A percentile compares a stretch with the other conserved stretches of the same genome.
phyloP scores from a whole-genome alignment of 306 rosid genomes.

The Prinsepia uniflora region DNA sequence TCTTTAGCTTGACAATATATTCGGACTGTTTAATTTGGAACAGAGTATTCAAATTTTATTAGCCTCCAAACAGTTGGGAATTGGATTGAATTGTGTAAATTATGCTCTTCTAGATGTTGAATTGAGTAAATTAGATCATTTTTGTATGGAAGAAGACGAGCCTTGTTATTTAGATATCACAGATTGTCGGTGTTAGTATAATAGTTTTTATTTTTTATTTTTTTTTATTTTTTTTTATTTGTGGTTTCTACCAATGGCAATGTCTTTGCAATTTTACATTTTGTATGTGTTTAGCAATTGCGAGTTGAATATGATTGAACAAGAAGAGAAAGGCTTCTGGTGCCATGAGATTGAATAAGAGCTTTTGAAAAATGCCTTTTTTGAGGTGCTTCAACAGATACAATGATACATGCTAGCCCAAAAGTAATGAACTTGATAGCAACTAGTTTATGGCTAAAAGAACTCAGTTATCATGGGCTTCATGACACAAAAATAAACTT shows the following conservation, averaged over 20 bases:
- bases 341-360: not conserved
- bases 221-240: no score
- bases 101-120: not conserved
- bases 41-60: not conserved
- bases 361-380: conserved; percentile 3
- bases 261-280: not conserved
- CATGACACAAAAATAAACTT: not conserved
- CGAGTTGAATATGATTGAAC: not conserved
- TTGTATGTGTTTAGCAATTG: not conserved
- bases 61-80: not conserved
- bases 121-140: not conserved
- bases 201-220: no score
- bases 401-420: not conserved
- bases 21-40: no score
- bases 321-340: not conserved
- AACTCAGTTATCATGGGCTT: not conserved
- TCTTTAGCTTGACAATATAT: no score
- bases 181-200: not conserved
- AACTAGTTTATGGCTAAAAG: not conserved
- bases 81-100: not conserved
- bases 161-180: not conserved
- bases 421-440: not conserved
- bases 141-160: not conserved
- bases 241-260: not conserved
- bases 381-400: not conserved